Percentiles rank a stretch among this genome's conserved stretches.
Evolutionary conservation across 331 rosid species (phyloP).

Genomic region (Telfairia occidentalis): DNA sequence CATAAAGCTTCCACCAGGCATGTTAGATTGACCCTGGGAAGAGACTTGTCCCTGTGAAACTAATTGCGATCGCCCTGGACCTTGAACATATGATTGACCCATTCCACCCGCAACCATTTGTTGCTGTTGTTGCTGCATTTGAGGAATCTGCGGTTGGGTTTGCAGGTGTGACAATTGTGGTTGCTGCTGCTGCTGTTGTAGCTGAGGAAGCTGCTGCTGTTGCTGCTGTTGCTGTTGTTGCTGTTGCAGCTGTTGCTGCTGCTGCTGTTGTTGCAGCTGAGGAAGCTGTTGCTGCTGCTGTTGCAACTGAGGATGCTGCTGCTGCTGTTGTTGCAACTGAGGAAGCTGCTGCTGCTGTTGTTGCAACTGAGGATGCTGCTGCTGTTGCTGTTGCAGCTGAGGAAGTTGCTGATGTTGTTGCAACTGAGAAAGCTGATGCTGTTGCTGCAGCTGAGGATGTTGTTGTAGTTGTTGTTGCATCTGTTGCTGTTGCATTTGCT

Average conservation of each 20-base stretch:
- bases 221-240: slow-evolving; percentile 20
- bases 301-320: background rate
- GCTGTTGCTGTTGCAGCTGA: slow-evolving; percentile 20
- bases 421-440: slow-evolving; percentile 31
- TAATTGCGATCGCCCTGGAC: slow-evolving; percentile 64
- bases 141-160: slow-evolving; percentile 46
- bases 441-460: slow-evolving; percentile 10
- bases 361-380: slow-evolving; percentile 2
- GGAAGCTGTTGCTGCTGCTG: slow-evolving; percentile 8
- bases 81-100: slow-evolving; percentile 70
- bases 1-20: slow-evolving; percentile 77
- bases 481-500: slow-evolving; percentile 49
- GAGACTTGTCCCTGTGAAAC: slow-evolving; percentile 74
- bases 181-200: slow-evolving; percentile 16
- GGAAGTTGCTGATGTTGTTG: slow-evolving; percentile 43
- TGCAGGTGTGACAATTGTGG: slow-evolving; percentile 34
- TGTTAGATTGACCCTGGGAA: slow-evolving; percentile 58
- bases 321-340: slow-evolving; percentile 14
- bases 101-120: slow-evolving; percentile 78
- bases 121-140: slow-evolving; percentile 50
- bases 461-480: slow-evolving; percentile 20
- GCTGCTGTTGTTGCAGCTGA: slow-evolving; percentile 15
- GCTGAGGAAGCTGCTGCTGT: slow-evolving; percentile 32
- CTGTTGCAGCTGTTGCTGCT: slow-evolving; percentile 16
- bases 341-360: slow-evolving; percentile 17